Base-by-base conservation (phyloP, 164 flowering plant genomes). In the Magnolia changhungtana region DNA sequence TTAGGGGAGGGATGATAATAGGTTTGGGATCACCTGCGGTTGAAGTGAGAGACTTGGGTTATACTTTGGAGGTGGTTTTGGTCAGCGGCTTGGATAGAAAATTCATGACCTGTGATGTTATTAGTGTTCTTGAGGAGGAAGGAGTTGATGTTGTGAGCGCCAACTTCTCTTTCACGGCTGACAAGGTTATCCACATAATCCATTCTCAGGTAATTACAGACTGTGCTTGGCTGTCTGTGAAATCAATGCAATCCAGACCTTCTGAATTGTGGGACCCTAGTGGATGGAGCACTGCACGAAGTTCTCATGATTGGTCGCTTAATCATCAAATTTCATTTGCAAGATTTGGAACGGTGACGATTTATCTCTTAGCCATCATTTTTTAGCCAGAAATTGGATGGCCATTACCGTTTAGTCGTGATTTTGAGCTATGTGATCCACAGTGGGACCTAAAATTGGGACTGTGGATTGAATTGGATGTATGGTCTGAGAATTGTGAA, bases 121-220 rank as follows among this genome's bases (percentile, higher is more conserved):
- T 90, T 3, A 73, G 76, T 55, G 73, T 85, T 76, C 81, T 89
- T 67, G 80, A 84, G 45, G 83, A 86, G 78, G 88, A 84, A 84
- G 89, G 91, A 67, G 88, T 86, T 69, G 86, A 82, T 50, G 90
- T 89, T 29, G 79, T 86, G 9, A 81, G 75, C 65, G 88, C 88
- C 50, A 85, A 61, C 69, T 68, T 80, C 75, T 83, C 83, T 9
- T 75, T 71, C 10, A 77, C 70, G 1, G 87, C 86, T 1, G 82
- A 81, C 31, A 85, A 79, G 49, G 72, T 82, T 61, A 79, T 81
- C 75, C 84, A 86, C 80, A 72, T 85, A 2, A 71, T 89, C 63
- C 91, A 85, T 77, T 84, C 87, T 55, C 83, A 87, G 86, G 91
- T 88, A 63, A 63, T 9, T 45, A 55, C 61, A 10, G 45, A 37